Evolutionary conservation across 1,139 yeast species (phyloP), one percentile per base, ranked within the genome.

Genomic region (Sugiyamaella xylanicola): DNA sequence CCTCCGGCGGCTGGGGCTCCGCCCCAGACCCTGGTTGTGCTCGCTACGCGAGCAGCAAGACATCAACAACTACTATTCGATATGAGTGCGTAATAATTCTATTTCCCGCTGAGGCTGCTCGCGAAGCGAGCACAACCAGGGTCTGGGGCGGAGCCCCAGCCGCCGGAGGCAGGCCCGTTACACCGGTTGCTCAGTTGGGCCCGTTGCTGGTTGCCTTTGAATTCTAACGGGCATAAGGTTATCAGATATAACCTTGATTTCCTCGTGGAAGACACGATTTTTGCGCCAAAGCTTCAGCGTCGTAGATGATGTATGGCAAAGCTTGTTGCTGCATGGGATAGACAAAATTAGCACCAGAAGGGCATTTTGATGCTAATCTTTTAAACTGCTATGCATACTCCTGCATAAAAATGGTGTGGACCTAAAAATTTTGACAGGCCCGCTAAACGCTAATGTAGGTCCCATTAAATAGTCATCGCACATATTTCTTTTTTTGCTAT

Each of bases 391-490:
- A 15, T 32, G 37, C 37, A 32, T 32, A 32, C 15, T 32, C 4
- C 37, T 32, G 37, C 37, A 32, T 8, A 32, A 32, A 13, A 32
- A 32, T 32, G 37, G 37, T 32, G 13, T 13, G 37, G 37, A 32
- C 37, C 37, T 32, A 15, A 32, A 32, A 32, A 32, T 32, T 32
- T 32, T 32, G 37, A 32, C 37, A 25, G 29, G 29, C 29, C 29
- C 37, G 37, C 37, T n/a, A 32, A 13, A 32, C 37, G 37, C 37
- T 32, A 11, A 32, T 32, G 37, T 32, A 32, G 37, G 37, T 32
- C 37, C 37, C 37, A 11, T 8, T 32, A 11, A 32, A 32, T 32
- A 32, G 37, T 32, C 37, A 32, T 32, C 37, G 37, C 15, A 4
- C 37, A 32, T 4, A 8, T 32, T 32, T 32, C 37, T 32, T 32